phyloP scores from a whole-genome alignment of 176 grass and related monocot genomes.

The Poa annua region DNA sequence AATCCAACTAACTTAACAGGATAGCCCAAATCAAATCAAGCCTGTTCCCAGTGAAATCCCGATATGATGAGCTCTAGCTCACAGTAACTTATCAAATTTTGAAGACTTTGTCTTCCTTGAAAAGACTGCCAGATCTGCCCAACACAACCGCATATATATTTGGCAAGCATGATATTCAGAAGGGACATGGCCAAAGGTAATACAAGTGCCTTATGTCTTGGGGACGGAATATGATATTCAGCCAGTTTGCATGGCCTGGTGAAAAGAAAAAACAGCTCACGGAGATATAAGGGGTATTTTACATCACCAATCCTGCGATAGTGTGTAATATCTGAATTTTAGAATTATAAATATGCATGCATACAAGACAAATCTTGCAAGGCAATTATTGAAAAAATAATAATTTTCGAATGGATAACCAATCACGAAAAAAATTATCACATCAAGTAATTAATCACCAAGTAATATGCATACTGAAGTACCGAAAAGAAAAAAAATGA shows the following conservation, averaged over 20 bases:
- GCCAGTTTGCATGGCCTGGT: background rate
- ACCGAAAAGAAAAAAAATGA: background rate
- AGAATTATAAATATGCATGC: background rate
- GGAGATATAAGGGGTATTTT: background rate
- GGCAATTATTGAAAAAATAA: background rate
- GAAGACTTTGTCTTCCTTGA: background rate
- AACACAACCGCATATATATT: background rate
- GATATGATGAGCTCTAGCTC: conserved; percentile 5
- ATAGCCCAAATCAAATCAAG: conserved; percentile 22
- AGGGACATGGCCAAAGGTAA: background rate
- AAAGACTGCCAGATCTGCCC: background rate
- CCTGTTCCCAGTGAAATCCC: background rate
- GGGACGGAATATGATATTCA: background rate
- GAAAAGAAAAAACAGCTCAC: background rate
- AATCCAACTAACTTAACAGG: background rate
- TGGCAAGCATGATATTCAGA: background rate
- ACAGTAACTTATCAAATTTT: conserved; percentile 23
- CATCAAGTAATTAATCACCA: background rate
- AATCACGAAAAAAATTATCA: background rate
- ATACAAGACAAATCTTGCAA: background rate
- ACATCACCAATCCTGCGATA: background rate
- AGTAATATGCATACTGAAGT: background rate
- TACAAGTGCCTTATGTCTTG: background rate
- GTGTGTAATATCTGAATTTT: background rate
- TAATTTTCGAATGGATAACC: background rate